Evolutionary conservation across 2,329 filamentous ascomycete species (phyloP), one percentile per base, ranked within the genome.

Genomic region (Berkeleyomyces basicola): DNA sequence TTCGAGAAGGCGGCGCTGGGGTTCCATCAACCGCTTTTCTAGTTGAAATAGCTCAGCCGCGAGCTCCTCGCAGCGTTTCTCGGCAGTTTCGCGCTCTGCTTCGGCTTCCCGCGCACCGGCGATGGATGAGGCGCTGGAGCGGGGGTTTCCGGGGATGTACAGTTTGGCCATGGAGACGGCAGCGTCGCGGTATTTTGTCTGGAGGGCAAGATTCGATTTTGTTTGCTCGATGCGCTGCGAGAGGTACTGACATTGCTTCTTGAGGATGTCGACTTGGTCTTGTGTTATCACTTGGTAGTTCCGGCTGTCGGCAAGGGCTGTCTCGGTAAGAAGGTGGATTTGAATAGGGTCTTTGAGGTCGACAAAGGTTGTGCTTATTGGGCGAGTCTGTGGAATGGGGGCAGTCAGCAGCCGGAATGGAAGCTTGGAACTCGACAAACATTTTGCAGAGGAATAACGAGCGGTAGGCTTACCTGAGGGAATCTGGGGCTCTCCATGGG

Each of bases 101-200:
- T 92, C 87, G 6, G 87, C 86, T 69, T 85, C 73, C 72, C 79
- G 71, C 73, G 79, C 72, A 69, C 78, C 75, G 71, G 79, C 68
- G 64, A 46, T 59, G 23, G 58, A 59, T 14, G 23, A 31, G 77
- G 71, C 72, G 68, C 76, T 79, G 65, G 72, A 73, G 59, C 74
- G 77, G 68, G 77, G 79, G 58, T 75, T 76, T n/a, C 73, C 72
- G n/a, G 83, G 79, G 7, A 82, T 82, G 70, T 95, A 90, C 39
- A 99, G 78, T 68, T 87, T 85, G 64, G 86, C 85, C 74, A 99
- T 85, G 47, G 90, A 95, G 67, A 86, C 82, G 9, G 93, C 90
- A 0, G 93, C 93, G 78, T 97, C 92, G 68, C 90, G 87, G 69
- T 96, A 90, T 76, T 97, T 99, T 62, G 85, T 87, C 72, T 99